phyloP scores from a whole-genome alignment of 768 basidiomycete genomes.

The Collybiopsis luxurians region DNA sequence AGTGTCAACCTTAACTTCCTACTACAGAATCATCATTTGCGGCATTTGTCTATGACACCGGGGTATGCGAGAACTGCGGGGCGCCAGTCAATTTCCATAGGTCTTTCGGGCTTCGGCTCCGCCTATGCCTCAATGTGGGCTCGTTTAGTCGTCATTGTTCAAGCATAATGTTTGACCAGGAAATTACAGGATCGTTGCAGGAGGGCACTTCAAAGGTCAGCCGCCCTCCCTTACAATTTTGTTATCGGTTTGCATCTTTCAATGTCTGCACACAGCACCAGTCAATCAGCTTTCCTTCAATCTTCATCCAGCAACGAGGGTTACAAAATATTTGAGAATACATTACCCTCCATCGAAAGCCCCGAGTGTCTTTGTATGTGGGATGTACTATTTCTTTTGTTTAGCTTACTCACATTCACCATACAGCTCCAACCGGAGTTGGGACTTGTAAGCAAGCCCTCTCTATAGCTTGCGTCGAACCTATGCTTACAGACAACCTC shows the following conservation, averaged over 20 bases:
- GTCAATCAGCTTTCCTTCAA: background rate
- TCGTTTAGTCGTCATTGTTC: background rate
- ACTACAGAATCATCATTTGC: slow-evolving; percentile 56
- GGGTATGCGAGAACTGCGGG: slow-evolving; percentile 50
- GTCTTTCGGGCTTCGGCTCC: slow-evolving; percentile 47
- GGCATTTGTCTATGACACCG: slow-evolving; percentile 60
- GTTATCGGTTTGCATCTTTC: background rate
- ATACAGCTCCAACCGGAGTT: background rate
- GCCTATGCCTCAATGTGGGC: slow-evolving; percentile 40
- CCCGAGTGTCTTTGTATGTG: background rate
- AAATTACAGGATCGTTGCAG: background rate
- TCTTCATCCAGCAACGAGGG: background rate
- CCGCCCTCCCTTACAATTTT: no score
- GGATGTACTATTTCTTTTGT: background rate
- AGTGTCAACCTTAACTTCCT: no score
- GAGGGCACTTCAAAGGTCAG: background rate
- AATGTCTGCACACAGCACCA: background rate
- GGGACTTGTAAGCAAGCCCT: background rate
- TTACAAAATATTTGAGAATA: background rate
- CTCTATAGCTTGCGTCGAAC: no score
- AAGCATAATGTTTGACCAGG: background rate
- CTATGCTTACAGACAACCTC: background rate
- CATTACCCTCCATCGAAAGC: background rate
- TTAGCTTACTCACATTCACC: no score
- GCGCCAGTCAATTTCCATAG: slow-evolving; percentile 34